Base-by-base conservation (phyloP, 495 filamentous ascomycete species). In the Daldinia decipiens region DNA sequence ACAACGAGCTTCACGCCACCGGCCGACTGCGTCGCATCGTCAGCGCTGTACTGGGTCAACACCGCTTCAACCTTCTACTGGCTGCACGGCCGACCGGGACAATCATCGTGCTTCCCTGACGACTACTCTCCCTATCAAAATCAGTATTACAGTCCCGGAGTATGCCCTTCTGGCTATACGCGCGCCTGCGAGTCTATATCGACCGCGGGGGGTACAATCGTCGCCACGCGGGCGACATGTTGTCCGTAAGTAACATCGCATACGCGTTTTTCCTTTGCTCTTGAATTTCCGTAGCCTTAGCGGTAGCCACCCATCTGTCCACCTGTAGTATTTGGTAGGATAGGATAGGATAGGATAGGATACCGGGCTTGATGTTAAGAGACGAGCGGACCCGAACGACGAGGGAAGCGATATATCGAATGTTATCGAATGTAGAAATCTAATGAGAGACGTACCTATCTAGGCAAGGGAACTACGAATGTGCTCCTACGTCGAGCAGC, bases 21-120 rank as follows among this genome's bases (percentile, higher is more conserved):
- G 1, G 62, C 71, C 11, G 36, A 65, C 31, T 80, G 78, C 50
- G 32, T 54, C 31, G 84, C 70, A 59, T 74, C 38, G 50, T 83
- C 4, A 59, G 82, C n/a, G 81, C 79, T 39, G 59, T 67, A 52
- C 84, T 87, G 82, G 70, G 82, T 24, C 66, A 78, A 19, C 74
- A 76, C 6, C 24, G 73, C 4, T 76, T 86, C 62, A 70, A 74
- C 76, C 24, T 74, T 74, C 54, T 74, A 70, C 59, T 70, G 59
- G 62, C 39, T 74, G 4, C 71, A 74, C 36, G 67, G 67, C 38
- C 53, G 27, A 13, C 66, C 67, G 36, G 15, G 31, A 13, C 62
- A 66, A n/a, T 55, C 62, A 2, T 70, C 66, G 1, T 74, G 67
- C 54, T 70, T 71, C 51, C 62, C 67, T 17, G 65, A 70, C 43